These are phyloP conservation scores for Kwoniella newhampshirensis DNA, from an alignment of 768 basidiomycete genomes.

Conservation along the genomic window DNA sequence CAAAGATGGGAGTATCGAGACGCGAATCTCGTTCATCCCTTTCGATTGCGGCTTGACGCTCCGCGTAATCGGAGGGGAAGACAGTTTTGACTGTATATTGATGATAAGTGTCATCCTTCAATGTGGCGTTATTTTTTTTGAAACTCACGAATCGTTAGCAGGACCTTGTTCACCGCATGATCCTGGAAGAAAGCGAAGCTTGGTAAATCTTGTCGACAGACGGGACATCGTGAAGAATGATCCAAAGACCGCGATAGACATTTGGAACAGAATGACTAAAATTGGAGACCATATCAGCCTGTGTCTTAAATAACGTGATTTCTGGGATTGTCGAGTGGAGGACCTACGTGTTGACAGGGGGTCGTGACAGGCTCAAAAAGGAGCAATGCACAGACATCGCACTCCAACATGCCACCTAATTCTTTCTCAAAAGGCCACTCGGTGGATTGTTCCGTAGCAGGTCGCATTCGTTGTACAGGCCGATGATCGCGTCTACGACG, in stretches of 20 bases:
- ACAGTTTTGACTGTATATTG: constrained; percentile 62
- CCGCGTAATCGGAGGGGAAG: constrained; percentile 67
- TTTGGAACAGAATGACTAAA: constrained; percentile 80
- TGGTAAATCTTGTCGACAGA: constrained; percentile 79
- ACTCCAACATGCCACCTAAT: constrained; percentile 67
- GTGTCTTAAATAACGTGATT: neutral
- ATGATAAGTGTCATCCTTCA: too few species aligned
- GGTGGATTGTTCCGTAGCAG: neutral
- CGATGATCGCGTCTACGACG: constrained; percentile 5
- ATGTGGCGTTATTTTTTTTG: neutral
- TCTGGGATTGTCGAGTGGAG: neutral
- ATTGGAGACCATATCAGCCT: neutral
- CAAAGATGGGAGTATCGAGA: constrained; percentile 86
- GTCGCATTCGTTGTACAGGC: neutral
- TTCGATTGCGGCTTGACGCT: constrained; percentile 65
- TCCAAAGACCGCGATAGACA: constrained; percentile 90
- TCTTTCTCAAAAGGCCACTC: constrained; percentile 52
- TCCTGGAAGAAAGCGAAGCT: constrained; percentile 75
- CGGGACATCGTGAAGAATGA: constrained; percentile 75
- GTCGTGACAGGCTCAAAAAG: constrained; percentile 85
- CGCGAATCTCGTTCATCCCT: constrained; percentile 74
- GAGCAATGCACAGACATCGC: constrained; percentile 86
- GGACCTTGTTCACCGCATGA: constrained; percentile 69
- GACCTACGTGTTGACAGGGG: constrained; percentile 82
- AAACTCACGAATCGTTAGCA: constrained; percentile 66